These are phyloP conservation scores for Candida pseudofarinosa DNA, from an alignment of 805 yeast genomes.

Conservation along the genomic window DNA sequence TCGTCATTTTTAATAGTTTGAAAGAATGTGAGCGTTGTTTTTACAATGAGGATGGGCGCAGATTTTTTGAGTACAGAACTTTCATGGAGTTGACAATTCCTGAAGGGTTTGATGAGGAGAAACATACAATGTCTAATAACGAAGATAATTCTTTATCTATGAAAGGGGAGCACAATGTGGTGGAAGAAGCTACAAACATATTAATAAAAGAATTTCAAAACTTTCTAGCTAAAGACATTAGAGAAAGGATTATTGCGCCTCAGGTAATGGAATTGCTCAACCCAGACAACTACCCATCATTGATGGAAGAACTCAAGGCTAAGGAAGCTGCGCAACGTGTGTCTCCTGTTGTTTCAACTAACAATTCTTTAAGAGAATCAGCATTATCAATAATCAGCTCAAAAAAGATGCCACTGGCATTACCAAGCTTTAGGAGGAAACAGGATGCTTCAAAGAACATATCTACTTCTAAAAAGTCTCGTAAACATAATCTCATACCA, in stretches of 20 bases:
- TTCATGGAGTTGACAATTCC: constrained; percentile 59
- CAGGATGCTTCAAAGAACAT: constrained; percentile 11
- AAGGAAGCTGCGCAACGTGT: constrained; percentile 18
- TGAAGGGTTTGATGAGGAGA: constrained; percentile 26
- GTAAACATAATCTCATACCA: constrained; percentile 39
- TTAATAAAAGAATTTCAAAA: constrained; percentile 61
- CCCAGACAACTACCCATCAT: constrained; percentile 54
- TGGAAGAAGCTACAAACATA: constrained; percentile 55
- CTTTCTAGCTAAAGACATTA: constrained; percentile 64
- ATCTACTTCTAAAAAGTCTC: constrained; percentile 11
- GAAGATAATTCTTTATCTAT: constrained; percentile 8
- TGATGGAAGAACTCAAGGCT: constrained; percentile 31
- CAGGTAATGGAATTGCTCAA: constrained; percentile 57
- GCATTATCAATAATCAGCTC: constrained; percentile 24
- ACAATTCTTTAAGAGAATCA: constrained; percentile 13
- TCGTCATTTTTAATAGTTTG: constrained; percentile 59
- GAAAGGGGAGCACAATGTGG: constrained; percentile 27
- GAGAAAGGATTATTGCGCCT: constrained; percentile 71
- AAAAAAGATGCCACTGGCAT: constrained; percentile 12
- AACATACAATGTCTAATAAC: not conserved
- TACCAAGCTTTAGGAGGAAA: constrained; percentile 36
- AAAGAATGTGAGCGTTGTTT: constrained; percentile 59
- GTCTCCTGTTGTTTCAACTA: constrained; percentile 12
- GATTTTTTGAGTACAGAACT: constrained; percentile 44
- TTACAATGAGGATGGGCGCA: constrained; percentile 55